Conservation (phyloP, 129 eudicot species). For the Flaveria ramosissima region DNA sequence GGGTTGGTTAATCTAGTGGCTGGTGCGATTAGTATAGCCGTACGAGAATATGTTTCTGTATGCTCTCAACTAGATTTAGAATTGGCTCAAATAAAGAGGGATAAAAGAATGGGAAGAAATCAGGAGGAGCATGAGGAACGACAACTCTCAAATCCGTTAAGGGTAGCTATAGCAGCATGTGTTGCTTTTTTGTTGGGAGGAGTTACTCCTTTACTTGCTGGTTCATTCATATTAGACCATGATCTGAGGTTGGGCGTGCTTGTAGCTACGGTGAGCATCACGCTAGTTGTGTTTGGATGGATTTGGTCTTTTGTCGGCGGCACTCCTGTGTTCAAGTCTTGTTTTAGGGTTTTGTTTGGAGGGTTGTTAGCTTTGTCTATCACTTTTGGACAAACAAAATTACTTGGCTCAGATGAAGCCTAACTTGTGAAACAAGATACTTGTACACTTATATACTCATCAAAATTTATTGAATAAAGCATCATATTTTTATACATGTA, state of each 20-base stretch:
- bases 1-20: background rate
- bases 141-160: background rate
- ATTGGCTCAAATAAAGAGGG: background rate
- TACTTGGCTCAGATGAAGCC: background rate
- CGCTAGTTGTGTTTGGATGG: background rate
- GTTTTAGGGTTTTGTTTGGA: background rate
- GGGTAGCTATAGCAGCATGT: background rate
- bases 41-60: background rate
- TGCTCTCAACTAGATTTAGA: background rate
- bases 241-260: background rate
- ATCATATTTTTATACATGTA: background rate
- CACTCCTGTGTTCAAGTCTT: background rate
- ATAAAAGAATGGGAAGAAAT: background rate
- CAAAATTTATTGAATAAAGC: background rate
- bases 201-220: background rate
- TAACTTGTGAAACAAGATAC: background rate
- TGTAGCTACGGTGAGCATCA: background rate
- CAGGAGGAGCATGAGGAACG: background rate
- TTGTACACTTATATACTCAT: background rate
- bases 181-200: background rate
- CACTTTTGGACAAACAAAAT: background rate
- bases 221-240: background rate
- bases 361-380: conserved; percentile 2
- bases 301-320: conserved; percentile 5
- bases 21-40: background rate